Conservation (phyloP, 495 filamentous ascomycete genomes). For the Penicillium cinerascens region DNA sequence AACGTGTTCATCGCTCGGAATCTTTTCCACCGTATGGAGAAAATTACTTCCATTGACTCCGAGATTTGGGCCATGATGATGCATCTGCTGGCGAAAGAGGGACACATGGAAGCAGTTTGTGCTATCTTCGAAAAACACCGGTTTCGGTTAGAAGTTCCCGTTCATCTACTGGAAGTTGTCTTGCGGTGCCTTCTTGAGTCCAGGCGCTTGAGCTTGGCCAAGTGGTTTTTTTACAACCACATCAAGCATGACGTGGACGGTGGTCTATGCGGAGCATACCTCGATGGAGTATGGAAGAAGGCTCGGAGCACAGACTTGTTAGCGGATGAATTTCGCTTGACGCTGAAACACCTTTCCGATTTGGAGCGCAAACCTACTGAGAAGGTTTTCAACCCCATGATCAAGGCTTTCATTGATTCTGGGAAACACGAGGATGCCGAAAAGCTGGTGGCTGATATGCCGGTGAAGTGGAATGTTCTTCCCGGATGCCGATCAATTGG, state of each 20-base stretch:
- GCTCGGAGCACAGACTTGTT: constrained; percentile 39
- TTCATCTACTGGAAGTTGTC: constrained; percentile 36
- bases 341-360: constrained; percentile 24
- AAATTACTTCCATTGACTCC: constrained; percentile 29
- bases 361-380: constrained; percentile 31
- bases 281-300: constrained; percentile 44
- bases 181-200: constrained; percentile 43
- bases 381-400: constrained; percentile 43
- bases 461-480: constrained; percentile 21
- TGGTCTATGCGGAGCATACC: constrained; percentile 37
- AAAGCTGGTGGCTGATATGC: constrained; percentile 36
- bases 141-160: constrained; percentile 23
- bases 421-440: constrained; percentile 37
- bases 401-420: constrained; percentile 39
- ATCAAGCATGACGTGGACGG: constrained; percentile 33
- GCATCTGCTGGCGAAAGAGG: constrained; percentile 38
- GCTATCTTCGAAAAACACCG: constrained; percentile 33
- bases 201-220: constrained; percentile 33
- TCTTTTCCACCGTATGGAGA: constrained; percentile 37
- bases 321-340: constrained; percentile 29
- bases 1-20: constrained; percentile 40
- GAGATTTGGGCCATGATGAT: constrained; percentile 42
- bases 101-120: constrained; percentile 38
- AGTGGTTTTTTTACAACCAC: constrained; percentile 31
- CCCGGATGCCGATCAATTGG: constrained; percentile 39